Percentiles rank a stretch among this genome's conserved stretches.
Conservation (phyloP, 2,329 filamentous ascomycete species). For the Fusarium setosum region DNA sequence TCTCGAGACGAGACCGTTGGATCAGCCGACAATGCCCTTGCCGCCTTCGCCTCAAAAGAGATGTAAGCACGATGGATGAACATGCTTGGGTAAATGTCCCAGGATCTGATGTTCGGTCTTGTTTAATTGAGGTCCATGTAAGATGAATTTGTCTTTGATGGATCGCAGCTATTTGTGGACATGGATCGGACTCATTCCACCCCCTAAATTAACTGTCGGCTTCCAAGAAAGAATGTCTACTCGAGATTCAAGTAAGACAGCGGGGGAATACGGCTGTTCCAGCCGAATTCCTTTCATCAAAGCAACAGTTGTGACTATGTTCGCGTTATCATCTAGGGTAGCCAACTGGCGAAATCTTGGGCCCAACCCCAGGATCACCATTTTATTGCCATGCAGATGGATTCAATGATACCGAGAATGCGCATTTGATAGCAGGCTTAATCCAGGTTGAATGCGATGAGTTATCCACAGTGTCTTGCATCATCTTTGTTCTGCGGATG, state of each 20-base stretch:
- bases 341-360: neutral
- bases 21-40: too few species aligned
- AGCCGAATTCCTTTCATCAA: neutral
- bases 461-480: slow-evolving; percentile 6
- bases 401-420: neutral
- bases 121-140: too few species aligned
- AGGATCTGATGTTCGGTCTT: too few species aligned
- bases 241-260: neutral
- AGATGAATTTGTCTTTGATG: too few species aligned
- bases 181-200: neutral
- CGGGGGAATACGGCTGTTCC: neutral
- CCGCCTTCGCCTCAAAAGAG: too few species aligned
- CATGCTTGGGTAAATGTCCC: too few species aligned
- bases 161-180: too few species aligned
- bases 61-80: too few species aligned
- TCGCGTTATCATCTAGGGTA: neutral
- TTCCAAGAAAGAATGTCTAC: too few species aligned
- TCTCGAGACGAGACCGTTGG: too few species aligned
- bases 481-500: neutral
- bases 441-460: neutral
- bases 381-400: neutral
- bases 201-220: too few species aligned
- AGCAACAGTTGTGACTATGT: neutral
- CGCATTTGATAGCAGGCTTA: neutral
- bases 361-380: neutral